These are phyloP conservation scores for Ascochyta koolunga DNA, from an alignment of 2,329 filamentous ascomycete species.

Conservation along the genomic window DNA sequence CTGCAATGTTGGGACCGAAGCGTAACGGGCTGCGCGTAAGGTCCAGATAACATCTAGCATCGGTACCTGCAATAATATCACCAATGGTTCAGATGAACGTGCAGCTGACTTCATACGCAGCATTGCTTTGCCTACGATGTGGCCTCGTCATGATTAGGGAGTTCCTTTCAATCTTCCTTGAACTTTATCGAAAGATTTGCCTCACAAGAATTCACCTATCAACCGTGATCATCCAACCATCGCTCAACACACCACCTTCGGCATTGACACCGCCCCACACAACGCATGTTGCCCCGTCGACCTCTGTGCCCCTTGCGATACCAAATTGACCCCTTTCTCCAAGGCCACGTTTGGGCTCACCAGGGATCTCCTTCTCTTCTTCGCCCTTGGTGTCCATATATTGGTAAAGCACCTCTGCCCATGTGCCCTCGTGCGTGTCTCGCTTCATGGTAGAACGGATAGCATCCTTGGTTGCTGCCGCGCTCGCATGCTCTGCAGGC, in stretches of 20 bases:
- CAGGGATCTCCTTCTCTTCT: constrained; percentile 51
- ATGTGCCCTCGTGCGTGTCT: constrained; percentile 56
- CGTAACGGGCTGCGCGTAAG: too few species aligned
- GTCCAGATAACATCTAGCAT: too few species aligned
- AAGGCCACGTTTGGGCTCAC: constrained; percentile 48
- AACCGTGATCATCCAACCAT: constrained; percentile 53
- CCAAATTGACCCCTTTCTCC: constrained; percentile 51
- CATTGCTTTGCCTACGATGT: too few species aligned
- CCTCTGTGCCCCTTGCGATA: constrained; percentile 49
- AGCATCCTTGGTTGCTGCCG: constrained; percentile 58
- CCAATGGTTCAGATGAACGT: too few species aligned
- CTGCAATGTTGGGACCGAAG: too few species aligned
- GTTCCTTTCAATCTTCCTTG: too few species aligned
- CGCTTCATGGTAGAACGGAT: constrained; percentile 53
- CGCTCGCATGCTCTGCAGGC: constrained; percentile 53
- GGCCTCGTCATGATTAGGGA: too few species aligned
- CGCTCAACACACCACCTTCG: constrained; percentile 48
- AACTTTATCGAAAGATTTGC: not conserved
- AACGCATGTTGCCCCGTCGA: constrained; percentile 56
- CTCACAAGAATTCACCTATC: constrained; percentile 30
- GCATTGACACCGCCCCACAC: constrained; percentile 61
- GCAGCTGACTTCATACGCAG: too few species aligned
- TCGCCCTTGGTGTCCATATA: constrained; percentile 52
- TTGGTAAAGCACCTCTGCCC: constrained; percentile 58
- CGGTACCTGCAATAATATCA: not conserved